Evolutionary conservation across 1,284 basidiomycete genomes (phyloP).

Genomic region (Ustilago sp.): DNA sequence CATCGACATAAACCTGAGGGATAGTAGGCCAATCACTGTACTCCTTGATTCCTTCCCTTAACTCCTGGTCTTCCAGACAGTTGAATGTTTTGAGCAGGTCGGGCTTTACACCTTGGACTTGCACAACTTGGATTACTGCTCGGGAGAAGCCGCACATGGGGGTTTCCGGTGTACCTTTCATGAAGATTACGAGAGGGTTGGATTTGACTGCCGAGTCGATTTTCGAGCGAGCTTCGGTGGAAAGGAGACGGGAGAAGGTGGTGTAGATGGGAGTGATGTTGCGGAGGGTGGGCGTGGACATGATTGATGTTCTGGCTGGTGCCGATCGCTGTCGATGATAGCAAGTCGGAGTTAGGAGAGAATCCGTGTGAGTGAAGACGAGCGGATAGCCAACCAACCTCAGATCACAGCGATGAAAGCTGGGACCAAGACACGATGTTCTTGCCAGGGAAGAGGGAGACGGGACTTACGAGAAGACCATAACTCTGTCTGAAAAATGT

Average conservation of each 20-base stretch:
- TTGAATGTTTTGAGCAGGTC: slow-evolving; percentile 77
- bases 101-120: slow-evolving; percentile 83
- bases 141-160: slow-evolving; percentile 90
- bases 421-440: neutral
- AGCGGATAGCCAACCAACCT: too few species aligned
- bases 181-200: slow-evolving; percentile 87
- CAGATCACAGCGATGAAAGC: neutral
- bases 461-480: slow-evolving; percentile 19
- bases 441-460: neutral
- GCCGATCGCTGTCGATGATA: slow-evolving; percentile 1
- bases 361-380: neutral
- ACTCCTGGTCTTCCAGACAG: slow-evolving; percentile 86
- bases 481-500: slow-evolving; percentile 22
- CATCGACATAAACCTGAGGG: slow-evolving; percentile 92
- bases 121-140: slow-evolving; percentile 89
- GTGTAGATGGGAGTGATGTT: neutral
- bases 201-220: slow-evolving; percentile 74
- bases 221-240: slow-evolving; percentile 71
- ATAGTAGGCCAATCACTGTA: slow-evolving; percentile 97
- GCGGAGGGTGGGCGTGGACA: neutral
- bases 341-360: neutral
- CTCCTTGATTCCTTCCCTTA: slow-evolving; percentile 89
- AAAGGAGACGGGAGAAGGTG: slow-evolving; percentile 67
- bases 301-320: neutral
- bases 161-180: slow-evolving; percentile 84